A percentile compares a stretch with the other conserved stretches of the same genome.
These are phyloP conservation scores for Spergularia bocconei DNA, from an alignment of 148 eudicot species.

Conservation along the genomic window DNA sequence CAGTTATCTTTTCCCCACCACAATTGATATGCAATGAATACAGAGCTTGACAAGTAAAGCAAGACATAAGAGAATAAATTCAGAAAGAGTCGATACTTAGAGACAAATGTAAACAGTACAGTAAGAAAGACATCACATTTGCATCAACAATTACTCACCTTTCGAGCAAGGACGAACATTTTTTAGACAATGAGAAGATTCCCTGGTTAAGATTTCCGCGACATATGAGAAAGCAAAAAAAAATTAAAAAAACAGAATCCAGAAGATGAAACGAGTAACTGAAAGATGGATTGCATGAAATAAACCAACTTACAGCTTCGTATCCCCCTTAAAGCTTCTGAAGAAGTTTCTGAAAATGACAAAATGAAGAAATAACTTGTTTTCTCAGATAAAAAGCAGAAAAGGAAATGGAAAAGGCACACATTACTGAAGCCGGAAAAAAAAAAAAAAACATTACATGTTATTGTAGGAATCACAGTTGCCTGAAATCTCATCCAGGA, in stretches of 20 bases:
- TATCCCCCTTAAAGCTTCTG: conserved; percentile 33
- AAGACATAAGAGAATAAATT: background rate
- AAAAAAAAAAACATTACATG: too few species aligned
- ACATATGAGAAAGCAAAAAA: background rate
- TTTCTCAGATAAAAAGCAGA: background rate
- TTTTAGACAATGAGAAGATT: conserved; percentile 29
- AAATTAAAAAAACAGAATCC: background rate
- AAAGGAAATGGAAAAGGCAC: background rate
- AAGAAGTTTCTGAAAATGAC: conserved; percentile 37
- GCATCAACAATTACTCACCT: background rate
- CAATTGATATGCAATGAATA: conserved; percentile 57
- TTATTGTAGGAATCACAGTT: too few species aligned
- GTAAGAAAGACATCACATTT: too few species aligned
- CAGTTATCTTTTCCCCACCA: conserved; percentile 34
- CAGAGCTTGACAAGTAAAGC: conserved; percentile 24
- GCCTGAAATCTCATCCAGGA: too few species aligned
- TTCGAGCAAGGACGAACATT: conserved; percentile 7
- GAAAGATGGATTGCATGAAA: background rate
- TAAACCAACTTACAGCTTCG: conserved; percentile 31
- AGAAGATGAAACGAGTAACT: too few species aligned
- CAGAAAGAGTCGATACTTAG: too few species aligned
- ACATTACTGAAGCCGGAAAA: too few species aligned
- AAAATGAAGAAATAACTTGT: background rate
- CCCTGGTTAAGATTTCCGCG: conserved; percentile 19
- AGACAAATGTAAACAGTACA: background rate